A percentile compares a stretch with the other conserved stretches of the same genome.
Evolutionary conservation across 148 eudicot species (phyloP).

Genomic region (Cornus kousa): DNA sequence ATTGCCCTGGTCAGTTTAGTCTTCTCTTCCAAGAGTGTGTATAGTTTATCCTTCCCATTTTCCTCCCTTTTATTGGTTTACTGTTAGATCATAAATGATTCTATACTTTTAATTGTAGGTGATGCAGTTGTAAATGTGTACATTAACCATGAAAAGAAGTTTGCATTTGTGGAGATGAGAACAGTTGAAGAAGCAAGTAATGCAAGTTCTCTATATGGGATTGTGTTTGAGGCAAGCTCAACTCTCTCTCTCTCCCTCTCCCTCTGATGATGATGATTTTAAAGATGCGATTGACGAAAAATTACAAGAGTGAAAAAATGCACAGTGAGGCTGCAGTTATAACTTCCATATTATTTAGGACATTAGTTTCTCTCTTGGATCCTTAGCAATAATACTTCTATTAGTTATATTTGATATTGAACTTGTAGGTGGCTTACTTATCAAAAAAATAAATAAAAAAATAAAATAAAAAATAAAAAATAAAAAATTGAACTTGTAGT

Average conservation of each 20-base stretch:
- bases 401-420: no score
- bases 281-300: neutral
- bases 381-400: no score
- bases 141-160: constrained; percentile 95
- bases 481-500: no score
- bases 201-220: constrained; percentile 94
- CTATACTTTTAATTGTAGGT: constrained; percentile 37
- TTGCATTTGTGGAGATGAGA: constrained; percentile 98
- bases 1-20: constrained; percentile 71
- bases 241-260: constrained; percentile 4
- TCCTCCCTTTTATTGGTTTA: neutral
- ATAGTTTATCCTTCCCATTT: neutral
- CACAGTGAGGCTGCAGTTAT: neutral
- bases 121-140: constrained; percentile 97
- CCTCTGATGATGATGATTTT: neutral
- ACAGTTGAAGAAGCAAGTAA: constrained; percentile 97
- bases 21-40: neutral
- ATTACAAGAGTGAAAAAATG: neutral
- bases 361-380: no score
- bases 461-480: no score
- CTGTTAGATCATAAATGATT: neutral
- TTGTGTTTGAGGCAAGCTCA: constrained; percentile 70
- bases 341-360: neutral
- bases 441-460: no score
- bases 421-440: no score